Base-by-base conservation (phyloP, 202 grass and related monocot species). In the Tripidium arundinaceum region DNA sequence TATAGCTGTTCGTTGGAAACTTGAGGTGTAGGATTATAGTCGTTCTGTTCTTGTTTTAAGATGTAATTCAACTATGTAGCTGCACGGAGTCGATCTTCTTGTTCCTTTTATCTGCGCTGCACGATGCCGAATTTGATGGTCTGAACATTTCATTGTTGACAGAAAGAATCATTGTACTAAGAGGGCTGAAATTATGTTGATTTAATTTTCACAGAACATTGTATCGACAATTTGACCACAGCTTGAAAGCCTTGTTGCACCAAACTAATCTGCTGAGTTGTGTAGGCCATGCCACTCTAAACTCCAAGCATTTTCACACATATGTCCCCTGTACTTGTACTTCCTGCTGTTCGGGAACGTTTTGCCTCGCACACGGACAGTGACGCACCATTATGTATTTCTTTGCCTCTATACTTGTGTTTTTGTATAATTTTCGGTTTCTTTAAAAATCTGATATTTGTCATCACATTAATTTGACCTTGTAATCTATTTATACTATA, bases 21-120 rank as follows among this genome's bases (percentile, higher is more conserved):
- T n/a, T n/a, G n/a, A n/a, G 62, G 81, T 80, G 69, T 36, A 81
- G 26, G 63, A 76, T 6, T 76, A 11, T 65, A 65, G 39, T 58
- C 65, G 7, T 77, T 77, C 25, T 75, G 26, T 81, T 79, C 29
- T 36, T 39, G 43, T 47, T 57, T 64, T 80, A n/a, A 72, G 21
- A 33, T 70, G 42, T 80, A n/a, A 33, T 36, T 80, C 2, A 72
- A 24, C 22, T 25, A 12, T 25, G 22, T 26, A 55, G 27, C 26
- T 25, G 24, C 14, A 52, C 8, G 4, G 62, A n/a, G n/a, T n/a
- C n/a, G n/a, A n/a, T n/a, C n/a, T n/a, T n/a, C n/a, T n/a, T n/a
- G n/a, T n/a, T n/a, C n/a, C n/a, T n/a, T n/a, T n/a, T n/a, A n/a
- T n/a, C n/a, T n/a, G n/a, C 19, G 25, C 28, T 79, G 25, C 40